Evolutionary conservation across 2,329 filamentous ascomycete species (phyloP), one percentile per base, ranked within the genome.

Genomic region (Ascocoryne sarcoides): DNA sequence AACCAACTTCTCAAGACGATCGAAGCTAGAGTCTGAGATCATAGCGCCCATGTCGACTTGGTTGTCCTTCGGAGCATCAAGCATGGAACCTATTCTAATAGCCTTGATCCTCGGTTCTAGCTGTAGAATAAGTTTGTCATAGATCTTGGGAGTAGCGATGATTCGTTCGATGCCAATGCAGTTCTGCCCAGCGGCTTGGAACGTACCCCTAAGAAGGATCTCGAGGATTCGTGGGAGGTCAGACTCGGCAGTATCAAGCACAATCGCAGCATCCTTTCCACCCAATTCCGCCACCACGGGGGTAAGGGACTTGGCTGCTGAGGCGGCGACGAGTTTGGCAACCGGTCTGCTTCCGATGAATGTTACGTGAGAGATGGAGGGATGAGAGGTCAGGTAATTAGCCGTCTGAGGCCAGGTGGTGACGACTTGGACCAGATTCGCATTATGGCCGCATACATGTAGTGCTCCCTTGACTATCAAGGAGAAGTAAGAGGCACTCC

Each of bases 81-180:
- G 70, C 30, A 76, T 67, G 38, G 80, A 85, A 2, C 92, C 92
- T 1, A 92, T 70, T 15, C 85, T 80, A 12, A 98, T 69, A 9
- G 73, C 72, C 46, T 72, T 70, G 50, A 96, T 85, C 46, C 83
- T 80, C 9, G 84, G 81, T 37, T 78, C 73, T 15, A 98, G 75
- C 45, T 79, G 70, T 4, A 69, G 62, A 38, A 95, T 66, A 16
- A 98, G 74, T 41, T 69, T 69, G 47, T 83, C 71, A 66, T 96
- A 94, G 37, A 85, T 71, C n/a, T 66, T 68, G 1, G 86, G 81
- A 12, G 84, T 73, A 17, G 83, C 86, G 52, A 96, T 81, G 57
- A 96, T 81, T 41, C 92, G 84, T 66, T 98, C 92, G 51, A 95
- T 90, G 40, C 92, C 92, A 58, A 98, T 90, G 64, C 92, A 98